A percentile compares a stretch with the other conserved stretches of the same genome.
These are phyloP conservation scores for Macrolepiota dolichaula DNA, from an alignment of 768 basidiomycete species.

Conservation along the genomic window DNA sequence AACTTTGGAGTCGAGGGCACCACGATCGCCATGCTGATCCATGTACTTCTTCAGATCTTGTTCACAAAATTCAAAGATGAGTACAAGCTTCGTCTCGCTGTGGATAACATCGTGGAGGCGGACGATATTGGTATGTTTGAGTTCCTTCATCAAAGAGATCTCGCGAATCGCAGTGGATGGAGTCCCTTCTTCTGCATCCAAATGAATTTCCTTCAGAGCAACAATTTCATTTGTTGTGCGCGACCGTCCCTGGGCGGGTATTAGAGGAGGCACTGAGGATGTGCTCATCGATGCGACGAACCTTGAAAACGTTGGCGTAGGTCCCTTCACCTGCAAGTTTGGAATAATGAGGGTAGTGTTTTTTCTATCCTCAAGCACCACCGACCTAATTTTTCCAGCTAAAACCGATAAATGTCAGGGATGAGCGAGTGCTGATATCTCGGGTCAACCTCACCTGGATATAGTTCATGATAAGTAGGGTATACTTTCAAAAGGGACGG, in stretches of 20 bases:
- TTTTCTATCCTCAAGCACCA: constrained; percentile 30
- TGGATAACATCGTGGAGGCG: constrained; percentile 98
- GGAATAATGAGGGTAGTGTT: constrained; percentile 18
- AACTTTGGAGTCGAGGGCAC: constrained; percentile 85
- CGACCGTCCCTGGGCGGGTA: constrained; percentile 71
- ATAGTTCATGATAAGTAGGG: constrained; percentile 39
- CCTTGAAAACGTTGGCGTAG: constrained; percentile 98
- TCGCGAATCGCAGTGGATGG: constrained; percentile 98
- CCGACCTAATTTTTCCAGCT: constrained; percentile 88
- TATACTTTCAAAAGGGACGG: not conserved
- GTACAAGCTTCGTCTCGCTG: constrained; percentile 95
- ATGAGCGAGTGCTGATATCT: constrained; percentile 1
- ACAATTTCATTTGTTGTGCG: constrained; percentile 98
- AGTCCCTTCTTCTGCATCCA: constrained; percentile 98
- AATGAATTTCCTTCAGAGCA: constrained; percentile 97
- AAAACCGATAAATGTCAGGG: constrained; percentile 3
- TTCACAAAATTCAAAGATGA: constrained; percentile 98
- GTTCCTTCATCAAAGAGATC: constrained; percentile 98
- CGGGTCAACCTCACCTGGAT: constrained; percentile 40
- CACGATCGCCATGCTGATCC: constrained; percentile 96
- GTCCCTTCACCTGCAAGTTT: constrained; percentile 84
- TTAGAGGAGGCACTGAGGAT: not conserved
- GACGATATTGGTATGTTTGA: constrained; percentile 98
- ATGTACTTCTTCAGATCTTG: constrained; percentile 99
- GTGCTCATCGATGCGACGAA: constrained; percentile 24